These are phyloP conservation scores for Aquanectria penicillioides DNA, from an alignment of 2,329 filamentous ascomycete genomes.

Conservation along the genomic window DNA sequence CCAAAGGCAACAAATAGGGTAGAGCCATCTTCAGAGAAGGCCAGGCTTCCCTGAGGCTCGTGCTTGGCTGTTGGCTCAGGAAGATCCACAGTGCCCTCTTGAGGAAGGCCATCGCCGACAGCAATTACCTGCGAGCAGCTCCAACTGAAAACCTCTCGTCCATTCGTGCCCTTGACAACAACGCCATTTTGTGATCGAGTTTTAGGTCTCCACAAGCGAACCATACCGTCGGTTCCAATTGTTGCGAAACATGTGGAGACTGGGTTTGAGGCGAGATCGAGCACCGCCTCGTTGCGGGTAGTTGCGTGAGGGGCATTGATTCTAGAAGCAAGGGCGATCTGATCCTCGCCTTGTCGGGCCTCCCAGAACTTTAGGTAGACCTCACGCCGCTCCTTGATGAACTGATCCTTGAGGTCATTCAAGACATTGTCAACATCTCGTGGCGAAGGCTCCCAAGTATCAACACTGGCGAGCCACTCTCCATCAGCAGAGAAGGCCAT, in stretches of 20 bases:
- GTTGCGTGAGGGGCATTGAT: constrained; percentile 84
- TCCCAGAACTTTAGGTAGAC: constrained; percentile 93
- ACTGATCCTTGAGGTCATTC: constrained; percentile 52
- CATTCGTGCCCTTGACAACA: constrained; percentile 66
- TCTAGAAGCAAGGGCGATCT: constrained; percentile 82
- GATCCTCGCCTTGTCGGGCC: constrained; percentile 63
- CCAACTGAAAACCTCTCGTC: constrained; percentile 77
- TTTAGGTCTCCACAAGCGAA: constrained; percentile 85
- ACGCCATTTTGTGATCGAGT: constrained; percentile 75
- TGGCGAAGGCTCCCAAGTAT: constrained; percentile 84
- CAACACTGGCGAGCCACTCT: constrained; percentile 89
- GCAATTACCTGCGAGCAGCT: constrained; percentile 69
- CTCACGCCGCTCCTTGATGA: constrained; percentile 69
- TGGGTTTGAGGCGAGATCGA: constrained; percentile 79
- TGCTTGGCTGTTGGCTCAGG: constrained; percentile 40
- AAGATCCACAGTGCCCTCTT: constrained; percentile 48
- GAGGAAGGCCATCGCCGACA: constrained; percentile 61
- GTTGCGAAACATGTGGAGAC: constrained; percentile 80
- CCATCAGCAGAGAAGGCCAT: constrained; percentile 83
- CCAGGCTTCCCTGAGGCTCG: constrained; percentile 69
- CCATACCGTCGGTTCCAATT: constrained; percentile 80
- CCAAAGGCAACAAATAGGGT: constrained; percentile 77
- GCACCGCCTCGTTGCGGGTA: constrained; percentile 65
- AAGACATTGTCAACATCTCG: constrained; percentile 68
- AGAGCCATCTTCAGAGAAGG: constrained; percentile 87